A percentile compares a stretch with the other conserved stretches of the same genome.
phyloP scores from a whole-genome alignment of 75 land plant genomes.

The Pinus tabuliformis region DNA sequence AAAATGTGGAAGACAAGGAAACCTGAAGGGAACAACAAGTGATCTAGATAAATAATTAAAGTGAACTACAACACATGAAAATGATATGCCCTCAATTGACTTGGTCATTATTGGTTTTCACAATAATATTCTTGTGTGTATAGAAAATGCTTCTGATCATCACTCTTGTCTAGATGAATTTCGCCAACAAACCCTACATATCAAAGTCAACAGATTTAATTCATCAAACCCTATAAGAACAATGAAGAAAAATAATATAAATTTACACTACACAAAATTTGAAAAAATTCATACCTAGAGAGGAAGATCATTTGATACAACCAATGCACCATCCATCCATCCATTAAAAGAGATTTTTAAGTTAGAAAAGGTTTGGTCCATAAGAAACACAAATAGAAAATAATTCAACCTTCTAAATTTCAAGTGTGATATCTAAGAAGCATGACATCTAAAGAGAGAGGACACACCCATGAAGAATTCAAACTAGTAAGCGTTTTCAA shows the following conservation, averaged over 20 bases:
- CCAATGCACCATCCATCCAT: neutral
- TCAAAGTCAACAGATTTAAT: neutral
- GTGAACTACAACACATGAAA: neutral
- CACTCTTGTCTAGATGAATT: constrained; percentile 57
- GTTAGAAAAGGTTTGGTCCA: neutral
- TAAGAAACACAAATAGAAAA: neutral
- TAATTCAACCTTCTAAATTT: neutral
- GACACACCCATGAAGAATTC: constrained; percentile 94
- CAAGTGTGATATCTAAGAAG: neutral
- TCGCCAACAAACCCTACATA: constrained; percentile 89
- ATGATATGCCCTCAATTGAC: constrained; percentile 19
- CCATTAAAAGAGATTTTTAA: neutral
- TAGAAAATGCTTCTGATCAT: constrained; percentile 58
- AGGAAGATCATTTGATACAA: constrained; percentile 77
- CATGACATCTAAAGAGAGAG: neutral
- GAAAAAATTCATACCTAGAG: constrained; percentile 74
- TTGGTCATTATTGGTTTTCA: constrained; percentile 79
- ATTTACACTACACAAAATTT: neutral
- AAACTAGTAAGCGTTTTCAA: constrained; percentile 88
- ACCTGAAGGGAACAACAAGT: too few relatives aligned
- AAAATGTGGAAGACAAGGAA: too few relatives aligned
- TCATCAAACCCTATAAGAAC: neutral
- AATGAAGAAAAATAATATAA: constrained; percentile 4
- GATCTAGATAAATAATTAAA: neutral
- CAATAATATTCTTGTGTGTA: constrained; percentile 67